Evolutionary conservation across 345 rosid genomes (phyloP).

Genomic region (Hypericum androsaemum): DNA sequence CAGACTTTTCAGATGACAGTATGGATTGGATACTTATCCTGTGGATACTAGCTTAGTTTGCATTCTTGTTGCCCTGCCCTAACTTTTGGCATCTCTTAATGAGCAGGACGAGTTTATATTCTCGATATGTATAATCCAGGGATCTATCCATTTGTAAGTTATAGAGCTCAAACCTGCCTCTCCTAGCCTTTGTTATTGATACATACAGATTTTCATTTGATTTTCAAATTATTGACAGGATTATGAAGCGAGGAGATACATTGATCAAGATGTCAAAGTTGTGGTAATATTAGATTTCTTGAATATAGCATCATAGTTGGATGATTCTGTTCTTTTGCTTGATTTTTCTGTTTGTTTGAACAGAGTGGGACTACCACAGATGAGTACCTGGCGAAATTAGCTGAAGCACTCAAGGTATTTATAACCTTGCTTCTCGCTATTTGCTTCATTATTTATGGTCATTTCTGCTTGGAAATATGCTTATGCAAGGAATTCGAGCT

Average conservation of each 20-base stretch:
- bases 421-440: constrained; percentile 2
- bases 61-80: constrained; percentile 10
- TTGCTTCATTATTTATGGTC: neutral
- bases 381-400: constrained; percentile 62
- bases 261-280: constrained; percentile 74
- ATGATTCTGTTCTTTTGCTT: constrained; percentile 5
- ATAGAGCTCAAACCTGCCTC: constrained; percentile 11
- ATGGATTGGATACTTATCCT: constrained; percentile 18
- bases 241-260: constrained; percentile 59
- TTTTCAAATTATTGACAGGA: constrained; percentile 33
- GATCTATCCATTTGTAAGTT: constrained; percentile 82
- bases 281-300: constrained; percentile 33
- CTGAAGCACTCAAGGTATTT: constrained; percentile 78
- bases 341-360: constrained; percentile 8
- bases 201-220: neutral
- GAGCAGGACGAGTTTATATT: constrained; percentile 67
- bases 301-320: constrained; percentile 3
- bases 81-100: constrained; percentile 9
- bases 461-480: too few species aligned
- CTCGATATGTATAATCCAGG: constrained; percentile 84
- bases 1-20: constrained; percentile 72
- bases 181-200: constrained; percentile 7
- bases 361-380: constrained; percentile 78
- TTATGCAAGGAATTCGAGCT: too few species aligned
- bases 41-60: constrained; percentile 5